Evolutionary conservation across 768 basidiomycete species (phyloP).

Genomic region (Daedaleopsis sinensis): DNA sequence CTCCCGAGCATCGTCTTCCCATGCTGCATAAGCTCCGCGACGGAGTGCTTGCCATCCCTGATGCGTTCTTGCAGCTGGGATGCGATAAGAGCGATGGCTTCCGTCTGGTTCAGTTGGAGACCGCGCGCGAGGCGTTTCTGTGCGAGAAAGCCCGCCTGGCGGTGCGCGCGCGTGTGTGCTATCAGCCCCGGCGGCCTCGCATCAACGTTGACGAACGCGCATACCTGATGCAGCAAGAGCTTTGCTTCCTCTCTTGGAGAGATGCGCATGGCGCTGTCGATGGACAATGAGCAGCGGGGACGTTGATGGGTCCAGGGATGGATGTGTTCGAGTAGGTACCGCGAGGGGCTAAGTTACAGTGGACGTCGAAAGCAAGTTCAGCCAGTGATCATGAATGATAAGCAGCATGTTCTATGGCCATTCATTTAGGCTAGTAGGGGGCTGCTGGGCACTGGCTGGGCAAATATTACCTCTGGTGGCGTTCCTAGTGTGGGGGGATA

Average conservation of each 20-base stretch:
- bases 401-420: not conserved
- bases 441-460: too few relatives aligned
- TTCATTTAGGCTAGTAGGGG: too few relatives aligned
- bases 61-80: slow-evolving; percentile 93
- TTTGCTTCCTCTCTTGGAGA: slow-evolving; percentile 78
- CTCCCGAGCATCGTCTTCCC: slow-evolving; percentile 89
- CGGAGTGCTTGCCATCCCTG: slow-evolving; percentile 85
- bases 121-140: slow-evolving; percentile 97
- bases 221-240: slow-evolving; percentile 69
- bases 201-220: slow-evolving; percentile 17
- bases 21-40: slow-evolving; percentile 90
- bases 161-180: not conserved
- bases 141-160: slow-evolving; percentile 82
- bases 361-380: not conserved
- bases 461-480: not conserved
- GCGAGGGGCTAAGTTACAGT: not conserved
- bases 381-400: not conserved
- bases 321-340: not conserved
- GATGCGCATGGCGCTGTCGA: slow-evolving; percentile 55
- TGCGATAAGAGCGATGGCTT: slow-evolving; percentile 88
- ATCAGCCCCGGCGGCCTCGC: not conserved
- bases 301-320: not conserved
- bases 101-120: slow-evolving; percentile 80
- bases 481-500: not conserved
- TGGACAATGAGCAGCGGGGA: not conserved